Base-by-base conservation (phyloP, 2,329 filamentous ascomycete species). In the Colletotrichum costaricense region DNA sequence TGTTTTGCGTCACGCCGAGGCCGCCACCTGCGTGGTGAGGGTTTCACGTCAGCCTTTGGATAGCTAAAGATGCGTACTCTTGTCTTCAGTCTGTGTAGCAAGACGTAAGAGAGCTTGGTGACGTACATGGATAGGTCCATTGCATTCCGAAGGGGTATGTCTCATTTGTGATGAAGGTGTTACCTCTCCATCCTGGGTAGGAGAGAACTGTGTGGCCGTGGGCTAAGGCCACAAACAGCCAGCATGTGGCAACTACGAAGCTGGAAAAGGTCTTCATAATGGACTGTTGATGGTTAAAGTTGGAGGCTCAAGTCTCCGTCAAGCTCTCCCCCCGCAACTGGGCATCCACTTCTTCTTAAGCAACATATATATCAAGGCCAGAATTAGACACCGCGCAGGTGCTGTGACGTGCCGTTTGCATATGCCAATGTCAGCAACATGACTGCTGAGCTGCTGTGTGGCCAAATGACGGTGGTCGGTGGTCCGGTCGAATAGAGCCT, bases 81-180 rank as follows among this genome's bases (percentile, higher is more conserved):
- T 11, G 28, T n/a, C 12, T 16, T 2, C 28, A 6, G 38, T 12
- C 4, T 11, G 6, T 4, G 42, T 49, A 5, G 19, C 19, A 11
- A 49, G 42, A 49, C 1, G 3, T 30, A 11, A 16, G 16, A 4
- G 3, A 1, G 5, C 9, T 4, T 12, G 7, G 3, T 1, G 14
- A 81, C 89, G 78, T 84, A 93, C 91, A 93, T 78, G 92, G 91
- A 83, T 93, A 93, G 78, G 89, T 88, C 90, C 91, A 93, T 81
- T 93, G 88, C 88, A 92, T 91, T 77, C 91, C 91, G 76, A 89
- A 93, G 0, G 91, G 90, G 76, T 87, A 92, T 6, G 87, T 88
- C 67, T 90, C 90, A 75, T 89, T 92, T 9, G 88, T 88, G 74
- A 87, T 83, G 24, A 93, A 85, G 77, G 91, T 93, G 81, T 93